phyloP scores from a whole-genome alignment of 306 rosid genomes.

The Begonia masoniana region DNA sequence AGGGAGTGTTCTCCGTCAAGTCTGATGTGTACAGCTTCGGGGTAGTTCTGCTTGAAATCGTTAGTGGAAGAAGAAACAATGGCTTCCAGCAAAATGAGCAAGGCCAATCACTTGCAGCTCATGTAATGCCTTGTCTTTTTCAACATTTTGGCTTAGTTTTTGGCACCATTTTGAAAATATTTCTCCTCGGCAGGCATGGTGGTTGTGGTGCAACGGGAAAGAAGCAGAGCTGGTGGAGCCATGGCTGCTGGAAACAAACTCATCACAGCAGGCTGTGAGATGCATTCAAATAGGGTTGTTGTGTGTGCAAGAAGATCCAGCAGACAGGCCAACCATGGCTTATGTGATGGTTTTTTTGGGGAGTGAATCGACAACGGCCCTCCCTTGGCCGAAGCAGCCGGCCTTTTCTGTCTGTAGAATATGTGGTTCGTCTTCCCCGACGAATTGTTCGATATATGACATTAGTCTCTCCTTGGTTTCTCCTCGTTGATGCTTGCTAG shows the following conservation, averaged over 20 bases:
- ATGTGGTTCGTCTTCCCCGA: neutral
- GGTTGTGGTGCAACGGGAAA: no score
- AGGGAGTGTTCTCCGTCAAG: no score
- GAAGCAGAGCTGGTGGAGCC: no score
- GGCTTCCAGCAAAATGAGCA: conserved; percentile 27
- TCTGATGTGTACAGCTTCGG: no score
- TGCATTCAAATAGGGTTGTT: conserved; percentile 55
- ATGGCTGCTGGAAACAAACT: no score
- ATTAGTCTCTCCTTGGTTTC: neutral
- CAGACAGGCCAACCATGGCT: conserved; percentile 46
- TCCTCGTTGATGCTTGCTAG: neutral
- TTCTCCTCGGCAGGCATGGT: conserved; percentile 28
- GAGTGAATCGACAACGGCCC: neutral
- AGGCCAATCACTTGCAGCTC: conserved; percentile 37
- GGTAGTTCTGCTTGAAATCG: conserved; percentile 54
- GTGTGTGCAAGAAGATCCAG: conserved; percentile 48
- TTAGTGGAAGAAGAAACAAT: conserved; percentile 39
- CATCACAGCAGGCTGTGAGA: no score
- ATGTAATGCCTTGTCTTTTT: conserved; percentile 21
- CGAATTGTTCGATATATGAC: neutral
- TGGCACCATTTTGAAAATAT: neutral
- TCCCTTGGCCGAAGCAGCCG: neutral
- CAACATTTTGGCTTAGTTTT: no score
- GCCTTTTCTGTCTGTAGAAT: neutral
- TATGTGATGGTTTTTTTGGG: neutral